Base-by-base conservation (phyloP, 306 rosid species). In the Albizia julibrissin region DNA sequence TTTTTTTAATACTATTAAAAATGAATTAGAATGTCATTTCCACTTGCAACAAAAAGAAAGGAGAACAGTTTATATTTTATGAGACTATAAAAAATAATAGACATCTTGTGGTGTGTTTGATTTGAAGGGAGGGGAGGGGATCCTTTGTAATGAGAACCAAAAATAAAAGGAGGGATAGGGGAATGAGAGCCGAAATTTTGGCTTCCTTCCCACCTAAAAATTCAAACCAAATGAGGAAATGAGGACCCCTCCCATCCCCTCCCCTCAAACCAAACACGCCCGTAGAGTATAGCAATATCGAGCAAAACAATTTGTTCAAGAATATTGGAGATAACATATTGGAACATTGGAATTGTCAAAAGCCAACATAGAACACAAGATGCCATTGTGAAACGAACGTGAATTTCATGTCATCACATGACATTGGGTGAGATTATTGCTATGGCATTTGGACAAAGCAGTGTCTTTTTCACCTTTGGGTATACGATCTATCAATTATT, bases 361-460 rank as follows among this genome's bases (percentile, higher is more conserved):
- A 31, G 52, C 74, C 75, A 22, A 21, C 13, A 47, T 37, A 12
- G 16, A 74, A 64, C 56, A 72, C 40, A 61, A 71, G 26, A 61
- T 46, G 50, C 33, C 81, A 76, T 22, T 69, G 56, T 34, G 70
- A 76, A 46, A 29, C 34, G 43, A 82, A 13, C 50, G 58, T 59
- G 42, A 80, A 80, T 59, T 56, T 72, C 50, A 58, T 31, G 72
- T 47, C 77, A 68, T 43, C 50, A 76, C 44, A 44, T 76, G 66
- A 50, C 46, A n/a, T 24, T 39, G 70, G 37, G 52, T 50, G 27
- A 72, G 24, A 58, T 43, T 31, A 71, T 24, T 54, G 52, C 26
- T 34, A 22, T 12, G 52, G 40, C 58, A 79, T 56, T 69, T n/a
- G 22, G 9, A 52, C 22, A 6, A 52, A 52, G 22, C 59, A 52